Conservation (phyloP, 2,329 filamentous ascomycete genomes). For the Tricladium varicosporioides region DNA sequence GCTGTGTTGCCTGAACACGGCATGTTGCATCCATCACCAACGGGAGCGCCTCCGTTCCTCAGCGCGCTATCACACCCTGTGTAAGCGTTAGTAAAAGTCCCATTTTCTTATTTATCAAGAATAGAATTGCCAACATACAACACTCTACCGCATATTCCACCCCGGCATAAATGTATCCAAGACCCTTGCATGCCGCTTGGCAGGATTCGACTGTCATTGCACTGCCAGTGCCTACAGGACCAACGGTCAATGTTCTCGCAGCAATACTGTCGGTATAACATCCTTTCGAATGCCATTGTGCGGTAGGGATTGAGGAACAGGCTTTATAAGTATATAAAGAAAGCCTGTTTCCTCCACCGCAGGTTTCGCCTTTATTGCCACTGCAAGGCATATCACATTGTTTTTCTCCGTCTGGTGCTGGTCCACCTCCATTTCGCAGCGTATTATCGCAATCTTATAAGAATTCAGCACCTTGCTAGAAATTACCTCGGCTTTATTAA, state of each 20-base stretch:
- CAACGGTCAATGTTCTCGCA: background rate
- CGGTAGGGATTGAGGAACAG: background rate
- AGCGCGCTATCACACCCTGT: background rate
- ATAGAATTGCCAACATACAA: background rate
- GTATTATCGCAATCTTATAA: background rate
- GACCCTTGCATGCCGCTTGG: background rate
- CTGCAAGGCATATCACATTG: background rate
- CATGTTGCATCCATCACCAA: background rate
- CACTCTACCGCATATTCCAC: background rate
- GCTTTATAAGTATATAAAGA: background rate
- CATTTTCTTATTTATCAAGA: background rate
- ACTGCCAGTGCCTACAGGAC: background rate
- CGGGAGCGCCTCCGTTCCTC: background rate
- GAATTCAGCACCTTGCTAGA: background rate
- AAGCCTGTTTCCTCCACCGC: background rate
- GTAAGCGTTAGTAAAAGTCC: background rate
- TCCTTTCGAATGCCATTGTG: background rate
- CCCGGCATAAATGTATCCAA: background rate
- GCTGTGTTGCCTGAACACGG: background rate
- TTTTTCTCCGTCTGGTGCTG: background rate
- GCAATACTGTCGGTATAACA: background rate
- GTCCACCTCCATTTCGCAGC: background rate
- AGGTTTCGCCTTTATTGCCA: background rate
- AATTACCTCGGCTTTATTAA: background rate
- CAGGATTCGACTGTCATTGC: background rate